Evolutionary conservation across 371 early-diverging fungal genomes (phyloP), one percentile per base, ranked within the genome.

Genomic region (Capniomyces stellatus): DNA sequence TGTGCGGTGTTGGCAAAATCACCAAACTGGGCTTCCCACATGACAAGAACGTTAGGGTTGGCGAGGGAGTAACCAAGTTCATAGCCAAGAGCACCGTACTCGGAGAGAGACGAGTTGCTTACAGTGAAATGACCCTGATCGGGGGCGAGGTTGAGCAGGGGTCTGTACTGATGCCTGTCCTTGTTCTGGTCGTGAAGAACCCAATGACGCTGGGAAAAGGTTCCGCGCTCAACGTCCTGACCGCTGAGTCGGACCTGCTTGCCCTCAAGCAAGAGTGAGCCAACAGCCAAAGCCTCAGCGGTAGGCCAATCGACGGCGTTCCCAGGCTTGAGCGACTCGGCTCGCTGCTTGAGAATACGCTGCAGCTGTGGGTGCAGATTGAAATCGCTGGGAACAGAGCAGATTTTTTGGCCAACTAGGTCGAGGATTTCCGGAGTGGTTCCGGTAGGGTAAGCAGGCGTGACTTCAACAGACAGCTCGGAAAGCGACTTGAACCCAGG

Each of bases 21-120:
- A 64, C 97, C 97, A 61, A 95, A 88, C 75, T 96, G 97, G 23
- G 92, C 97, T 72, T 97, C 97, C 95, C 95, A 97, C 61, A 94
- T 73, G 25, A 90, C 78, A 30, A 95, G 78, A 42, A 89, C 76
- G 65, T 92, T 82, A 51, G 95, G 94, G 74, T 84, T 82, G 50
- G 85, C 92, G 57, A 92, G 75, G 15, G 90, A 89, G 71, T 89
- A 92, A 40, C 97, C 97, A 18, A 89, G 79, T 71, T 96, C 97
- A 63, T 92, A 96, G 39, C 97, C 97, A 54, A 96, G 77, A 25
- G 79, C 83, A 61, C 93, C 97, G 61, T 76, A 96, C 70, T 96
- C 97, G n/a, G 91, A 89, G 51, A 96, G 74, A 10, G 87, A 87
- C 25, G 91, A 90, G 79, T 96, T 96, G 74, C 76, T 79, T 63